Base-by-base conservation (phyloP, 2,329 filamentous ascomycete genomes). In the Chrysoporthe deuterocubensis region DNA sequence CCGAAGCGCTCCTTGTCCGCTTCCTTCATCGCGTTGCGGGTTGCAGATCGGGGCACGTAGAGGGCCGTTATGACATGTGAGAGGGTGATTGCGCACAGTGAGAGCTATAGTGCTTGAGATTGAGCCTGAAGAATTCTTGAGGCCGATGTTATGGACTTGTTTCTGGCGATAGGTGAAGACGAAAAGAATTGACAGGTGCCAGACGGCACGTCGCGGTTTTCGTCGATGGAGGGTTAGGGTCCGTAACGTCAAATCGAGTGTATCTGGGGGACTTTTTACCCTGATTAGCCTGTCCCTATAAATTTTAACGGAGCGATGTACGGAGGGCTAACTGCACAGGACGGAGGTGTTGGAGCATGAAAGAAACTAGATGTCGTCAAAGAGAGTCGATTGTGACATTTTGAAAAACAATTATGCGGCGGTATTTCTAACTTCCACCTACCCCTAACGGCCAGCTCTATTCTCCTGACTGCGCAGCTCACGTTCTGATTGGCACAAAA, bases 1-100 rank as follows among this genome's bases (percentile, higher is more conserved):
- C 73, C 58, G 48, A 80, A 77, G 1, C 73, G 73, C 4, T 64
- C 46, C 32, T 73, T 67, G 2, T 75, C 71, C 13, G 65, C 48
- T 18, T 70, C 61, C 11, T 74, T 76, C 76, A 77, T 77, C 8
- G 8, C 21, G 6, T 18, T 18, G 14, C n/a, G 14, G 50, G 57
- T 14, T 26, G 32, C 21, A 52, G 48, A 21, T 14, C 21, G 21
- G 48, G 13, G 13, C 0, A 21, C 11, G 21, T 5, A 32, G 26
- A 5, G 18, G 14, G 3, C 13, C 4, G 11, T 16, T 11, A 5
- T 6, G 26, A 14, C 3, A 11, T 26, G 2, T 66, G 13, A n/a
- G 37, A 42, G 32, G 42, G 8, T 42, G 9, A 18, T 21, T 26
- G 4, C n/a, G 2, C 3, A 40, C 9, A 14, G 5, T 58, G 56